Conservation (phyloP, 2,329 filamentous ascomycete species). For the Xylariaceae sp. region DNA sequence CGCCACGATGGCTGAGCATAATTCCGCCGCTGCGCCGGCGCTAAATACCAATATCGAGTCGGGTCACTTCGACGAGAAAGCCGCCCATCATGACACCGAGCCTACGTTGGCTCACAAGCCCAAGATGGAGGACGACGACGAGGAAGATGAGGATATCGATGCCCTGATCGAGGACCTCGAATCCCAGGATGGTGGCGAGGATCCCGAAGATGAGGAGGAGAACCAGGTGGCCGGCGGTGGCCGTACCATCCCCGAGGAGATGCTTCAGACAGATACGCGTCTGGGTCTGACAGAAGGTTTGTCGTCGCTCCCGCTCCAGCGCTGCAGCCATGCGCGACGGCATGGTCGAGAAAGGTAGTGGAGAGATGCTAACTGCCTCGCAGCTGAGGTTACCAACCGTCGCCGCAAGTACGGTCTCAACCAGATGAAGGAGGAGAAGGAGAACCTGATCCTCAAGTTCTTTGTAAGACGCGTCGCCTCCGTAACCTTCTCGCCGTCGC, state of each 20-base stretch:
- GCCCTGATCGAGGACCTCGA: conserved; percentile 83
- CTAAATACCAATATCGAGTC: conserved; percentile 61
- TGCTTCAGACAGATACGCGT: conserved; percentile 70
- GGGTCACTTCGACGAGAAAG: conserved; percentile 62
- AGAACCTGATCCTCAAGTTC: conserved; percentile 81
- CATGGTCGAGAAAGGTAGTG: no score
- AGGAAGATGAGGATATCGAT: conserved; percentile 80
- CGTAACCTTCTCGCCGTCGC: no score
- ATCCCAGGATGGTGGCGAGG: conserved; percentile 65
- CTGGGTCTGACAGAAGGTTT: conserved; percentile 68
- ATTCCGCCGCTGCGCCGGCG: conserved; percentile 47
- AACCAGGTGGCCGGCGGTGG: conserved; percentile 45
- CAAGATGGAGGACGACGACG: conserved; percentile 53
- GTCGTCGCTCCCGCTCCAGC: conserved; percentile 39
- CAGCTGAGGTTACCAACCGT: conserved; percentile 31
- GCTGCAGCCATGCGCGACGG: no score
- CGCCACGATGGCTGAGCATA: conserved; percentile 51
- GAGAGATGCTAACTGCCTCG: conserved; percentile 12
- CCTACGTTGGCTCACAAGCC: conserved; percentile 34
- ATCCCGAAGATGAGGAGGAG: conserved; percentile 57
- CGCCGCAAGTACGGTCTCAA: conserved; percentile 73
- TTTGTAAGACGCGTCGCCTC: conserved; percentile 31
- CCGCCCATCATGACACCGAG: conserved; percentile 32
- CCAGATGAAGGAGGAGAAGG: conserved; percentile 87
- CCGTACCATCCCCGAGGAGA: conserved; percentile 59